Percentiles rank a stretch among this genome's conserved stretches.
Conservation (phyloP, 306 rosid species). For the Leucaena leucocephala region DNA sequence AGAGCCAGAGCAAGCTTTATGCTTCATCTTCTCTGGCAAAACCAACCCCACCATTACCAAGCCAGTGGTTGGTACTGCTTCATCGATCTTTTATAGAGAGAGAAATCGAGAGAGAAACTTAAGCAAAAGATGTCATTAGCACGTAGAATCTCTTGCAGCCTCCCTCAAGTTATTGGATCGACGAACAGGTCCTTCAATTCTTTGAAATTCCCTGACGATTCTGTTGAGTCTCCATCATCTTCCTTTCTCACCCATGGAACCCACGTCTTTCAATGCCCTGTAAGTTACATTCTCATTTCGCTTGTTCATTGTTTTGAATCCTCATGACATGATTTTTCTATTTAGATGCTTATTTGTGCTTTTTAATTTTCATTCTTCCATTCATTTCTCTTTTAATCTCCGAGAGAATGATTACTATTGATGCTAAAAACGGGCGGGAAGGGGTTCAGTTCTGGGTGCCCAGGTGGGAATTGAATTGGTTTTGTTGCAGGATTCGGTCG, state of each 20-base stretch:
- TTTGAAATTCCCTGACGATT: conserved; percentile 53
- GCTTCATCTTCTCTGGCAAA: not conserved
- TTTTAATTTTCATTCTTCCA: not conserved
- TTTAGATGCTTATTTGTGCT: not conserved
- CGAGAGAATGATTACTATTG: not conserved
- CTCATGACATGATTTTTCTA: not conserved
- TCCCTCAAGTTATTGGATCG: conserved; percentile 56
- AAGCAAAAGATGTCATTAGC: conserved; percentile 44
- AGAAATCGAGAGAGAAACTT: not conserved
- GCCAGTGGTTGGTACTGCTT: not conserved
- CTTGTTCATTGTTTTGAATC: no score
- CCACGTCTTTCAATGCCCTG: conserved; percentile 90
- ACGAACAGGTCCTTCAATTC: conserved; percentile 57
- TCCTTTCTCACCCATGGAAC: conserved; percentile 71
- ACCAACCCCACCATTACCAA: not conserved
- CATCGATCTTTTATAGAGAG: not conserved
- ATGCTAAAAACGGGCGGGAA: not conserved
- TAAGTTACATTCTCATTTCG: conserved; percentile 37
- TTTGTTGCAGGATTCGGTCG: conserved; percentile 79
- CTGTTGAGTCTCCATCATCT: conserved; percentile 46
- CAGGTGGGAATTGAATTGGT: conserved; percentile 41
- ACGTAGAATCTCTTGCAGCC: conserved; percentile 50
- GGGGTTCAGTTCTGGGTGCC: conserved; percentile 27
- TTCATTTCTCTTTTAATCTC: not conserved
- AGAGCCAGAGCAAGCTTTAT: not conserved